These are phyloP conservation scores for Coemansia sp. DNA, from an alignment of 371 early-diverging fungal genomes.

Conservation along the genomic window DNA sequence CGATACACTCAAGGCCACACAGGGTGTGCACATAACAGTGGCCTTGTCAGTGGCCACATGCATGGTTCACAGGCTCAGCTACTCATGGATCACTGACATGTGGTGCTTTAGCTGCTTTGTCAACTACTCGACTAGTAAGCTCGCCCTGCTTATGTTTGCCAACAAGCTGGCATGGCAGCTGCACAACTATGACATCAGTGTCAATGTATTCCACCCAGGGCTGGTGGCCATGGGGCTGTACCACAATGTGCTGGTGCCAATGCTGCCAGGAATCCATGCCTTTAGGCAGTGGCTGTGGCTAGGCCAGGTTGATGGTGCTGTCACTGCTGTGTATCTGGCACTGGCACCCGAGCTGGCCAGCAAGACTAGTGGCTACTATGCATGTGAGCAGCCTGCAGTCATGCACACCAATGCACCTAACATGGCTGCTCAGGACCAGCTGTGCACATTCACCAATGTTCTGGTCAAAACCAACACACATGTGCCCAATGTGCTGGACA, in stretches of 20 bases:
- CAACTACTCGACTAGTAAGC: slow-evolving; percentile 45
- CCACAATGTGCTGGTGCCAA: slow-evolving; percentile 23
- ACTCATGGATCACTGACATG: slow-evolving; percentile 32
- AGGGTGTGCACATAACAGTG: slow-evolving; percentile 25
- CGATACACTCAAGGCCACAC: slow-evolving; percentile 11
- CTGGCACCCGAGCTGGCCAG: slow-evolving; percentile 23
- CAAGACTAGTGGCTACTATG: slow-evolving; percentile 34
- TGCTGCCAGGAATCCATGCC: slow-evolving; percentile 32
- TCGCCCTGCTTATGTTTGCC: slow-evolving; percentile 30
- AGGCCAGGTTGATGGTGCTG: slow-evolving; percentile 29
- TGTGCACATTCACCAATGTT: slow-evolving; percentile 46
- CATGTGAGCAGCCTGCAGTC: slow-evolving; percentile 28
- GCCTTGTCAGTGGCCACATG: slow-evolving; percentile 37
- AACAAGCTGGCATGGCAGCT: slow-evolving; percentile 30
- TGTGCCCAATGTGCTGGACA: slow-evolving; percentile 20
- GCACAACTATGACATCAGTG: slow-evolving; percentile 14
- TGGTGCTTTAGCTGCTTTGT: slow-evolving; percentile 38
- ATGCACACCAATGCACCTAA: slow-evolving; percentile 25
- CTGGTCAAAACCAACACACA: slow-evolving; percentile 42
- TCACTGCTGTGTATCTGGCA: slow-evolving; percentile 32
- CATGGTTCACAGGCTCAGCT: slow-evolving; percentile 30
- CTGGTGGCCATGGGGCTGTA: slow-evolving; percentile 31
- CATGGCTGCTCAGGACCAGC: slow-evolving; percentile 23
- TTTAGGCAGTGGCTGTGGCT: slow-evolving; percentile 41
- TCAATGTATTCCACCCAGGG: slow-evolving; percentile 44